These are phyloP conservation scores for Talaromyces wortmannii DNA, from an alignment of 495 filamentous ascomycete genomes.

Conservation along the genomic window DNA sequence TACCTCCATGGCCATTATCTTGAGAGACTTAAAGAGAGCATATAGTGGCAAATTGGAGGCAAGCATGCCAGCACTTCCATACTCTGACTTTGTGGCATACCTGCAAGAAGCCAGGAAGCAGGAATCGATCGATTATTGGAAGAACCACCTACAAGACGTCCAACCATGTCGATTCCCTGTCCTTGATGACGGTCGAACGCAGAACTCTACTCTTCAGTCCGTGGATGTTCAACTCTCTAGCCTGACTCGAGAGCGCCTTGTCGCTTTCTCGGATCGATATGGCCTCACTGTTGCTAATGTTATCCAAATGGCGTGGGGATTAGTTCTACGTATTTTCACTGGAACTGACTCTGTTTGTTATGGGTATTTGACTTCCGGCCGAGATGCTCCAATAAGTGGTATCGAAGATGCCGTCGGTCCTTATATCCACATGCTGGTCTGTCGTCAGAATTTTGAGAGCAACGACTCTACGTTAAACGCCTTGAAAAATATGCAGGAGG, in stretches of 20 bases:
- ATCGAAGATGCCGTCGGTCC: slow-evolving; percentile 25
- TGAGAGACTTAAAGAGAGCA: slow-evolving; percentile 15
- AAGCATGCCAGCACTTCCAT: slow-evolving; percentile 11
- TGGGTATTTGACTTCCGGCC: slow-evolving; percentile 23
- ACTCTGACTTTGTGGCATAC: slow-evolving; percentile 36
- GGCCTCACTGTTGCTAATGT: slow-evolving; percentile 20
- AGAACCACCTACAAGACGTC: slow-evolving; percentile 23
- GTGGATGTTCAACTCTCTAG: slow-evolving; percentile 4
- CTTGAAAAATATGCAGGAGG: slow-evolving; percentile 12
- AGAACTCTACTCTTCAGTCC: slow-evolving; percentile 1
- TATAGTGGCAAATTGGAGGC: slow-evolving; percentile 19
- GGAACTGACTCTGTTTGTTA: slow-evolving; percentile 32
- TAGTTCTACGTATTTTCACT: slow-evolving; percentile 32
- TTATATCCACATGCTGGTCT: slow-evolving; percentile 31
- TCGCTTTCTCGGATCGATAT: slow-evolving; percentile 12
- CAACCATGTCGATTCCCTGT: slow-evolving; percentile 35
- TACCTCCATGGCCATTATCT: slow-evolving; percentile 12
- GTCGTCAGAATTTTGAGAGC: slow-evolving; percentile 6
- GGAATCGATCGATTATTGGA: slow-evolving; percentile 31
- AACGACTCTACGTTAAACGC: neutral
- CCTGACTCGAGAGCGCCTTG: neutral
- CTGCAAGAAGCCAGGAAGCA: slow-evolving; percentile 15
- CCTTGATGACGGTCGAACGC: slow-evolving; percentile 6
- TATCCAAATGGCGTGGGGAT: slow-evolving; percentile 34
- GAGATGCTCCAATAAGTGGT: slow-evolving; percentile 23